Conservation (phyloP, 345 rosid genomes). For the Nasturtium officinale region DNA sequence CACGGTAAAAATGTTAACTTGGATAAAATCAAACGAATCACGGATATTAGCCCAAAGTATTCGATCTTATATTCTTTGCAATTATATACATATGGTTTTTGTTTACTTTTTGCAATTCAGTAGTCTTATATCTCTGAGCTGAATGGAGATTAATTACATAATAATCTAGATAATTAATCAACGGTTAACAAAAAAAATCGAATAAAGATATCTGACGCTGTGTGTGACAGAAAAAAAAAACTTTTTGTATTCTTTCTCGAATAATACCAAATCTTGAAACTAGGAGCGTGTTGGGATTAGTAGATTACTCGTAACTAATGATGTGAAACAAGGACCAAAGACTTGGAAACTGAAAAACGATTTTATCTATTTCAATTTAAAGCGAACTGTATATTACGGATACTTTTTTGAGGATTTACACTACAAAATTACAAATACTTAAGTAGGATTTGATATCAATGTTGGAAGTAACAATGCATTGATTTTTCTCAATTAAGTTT, state of each 20-base stretch:
- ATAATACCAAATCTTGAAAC: slow-evolving; percentile 41
- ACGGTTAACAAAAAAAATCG: neutral
- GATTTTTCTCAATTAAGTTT: neutral
- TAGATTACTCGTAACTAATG: slow-evolving; percentile 23
- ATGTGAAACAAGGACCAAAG: slow-evolving; percentile 35
- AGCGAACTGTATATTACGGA: slow-evolving; percentile 9
- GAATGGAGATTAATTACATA: slow-evolving; percentile 12
- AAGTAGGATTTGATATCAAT: slow-evolving; percentile 43
- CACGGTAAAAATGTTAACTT: neutral
- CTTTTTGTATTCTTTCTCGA: slow-evolving; percentile 26
- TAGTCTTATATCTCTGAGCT: slow-evolving; percentile 13
- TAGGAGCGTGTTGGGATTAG: slow-evolving; percentile 43
- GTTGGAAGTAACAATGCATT: slow-evolving; percentile 40
- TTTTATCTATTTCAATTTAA: slow-evolving; percentile 6
- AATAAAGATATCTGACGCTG: slow-evolving; percentile 16
- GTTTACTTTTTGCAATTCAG: neutral
- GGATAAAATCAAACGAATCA: neutral
- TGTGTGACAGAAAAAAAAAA: slow-evolving; percentile 8
- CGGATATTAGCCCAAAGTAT: neutral
- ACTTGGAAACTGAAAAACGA: slow-evolving; percentile 43
- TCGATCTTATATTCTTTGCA: neutral
- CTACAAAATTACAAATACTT: slow-evolving; percentile 6
- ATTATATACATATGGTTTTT: slow-evolving; percentile 1
- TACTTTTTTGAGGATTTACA: no score
- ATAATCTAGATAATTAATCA: slow-evolving; percentile 9